These are phyloP conservation scores for Xylaria grammica DNA, from an alignment of 495 filamentous ascomycete species.

Conservation along the genomic window DNA sequence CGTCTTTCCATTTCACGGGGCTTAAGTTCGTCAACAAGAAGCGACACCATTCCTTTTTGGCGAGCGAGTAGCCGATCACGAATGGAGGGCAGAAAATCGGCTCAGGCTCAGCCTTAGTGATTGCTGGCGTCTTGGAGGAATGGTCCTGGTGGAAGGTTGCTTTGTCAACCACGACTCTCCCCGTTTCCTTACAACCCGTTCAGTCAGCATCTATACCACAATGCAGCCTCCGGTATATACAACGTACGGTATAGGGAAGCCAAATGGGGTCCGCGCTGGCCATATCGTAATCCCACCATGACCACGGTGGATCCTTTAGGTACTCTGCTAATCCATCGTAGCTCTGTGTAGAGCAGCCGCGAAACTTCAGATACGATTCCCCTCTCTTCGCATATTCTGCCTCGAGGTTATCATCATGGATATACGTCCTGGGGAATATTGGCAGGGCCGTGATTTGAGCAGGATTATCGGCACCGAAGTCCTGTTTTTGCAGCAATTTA, in stretches of 20 bases:
- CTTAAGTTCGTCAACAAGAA: constrained; percentile 74
- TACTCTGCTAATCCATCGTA: constrained; percentile 37
- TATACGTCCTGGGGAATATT: constrained; percentile 5
- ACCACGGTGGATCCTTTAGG: constrained; percentile 34
- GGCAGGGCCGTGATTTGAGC: neutral
- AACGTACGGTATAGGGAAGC: constrained; percentile 27
- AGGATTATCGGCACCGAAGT: constrained; percentile 12
- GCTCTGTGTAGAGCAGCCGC: constrained; percentile 28
- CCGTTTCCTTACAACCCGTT: constrained; percentile 19
- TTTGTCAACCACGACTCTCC: constrained; percentile 41
- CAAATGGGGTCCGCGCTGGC: constrained; percentile 28
- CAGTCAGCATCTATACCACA: constrained; percentile 17
- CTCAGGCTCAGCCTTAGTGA: constrained; percentile 28
- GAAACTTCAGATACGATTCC: neutral
- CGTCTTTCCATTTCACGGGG: constrained; percentile 77
- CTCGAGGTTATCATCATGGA: neutral
- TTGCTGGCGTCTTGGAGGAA: constrained; percentile 22
- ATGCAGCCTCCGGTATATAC: neutral
- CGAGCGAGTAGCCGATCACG: constrained; percentile 79
- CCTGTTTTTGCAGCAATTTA: neutral
- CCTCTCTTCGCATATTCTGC: neutral
- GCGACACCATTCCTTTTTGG: constrained; percentile 81
- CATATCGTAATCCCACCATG: constrained; percentile 34
- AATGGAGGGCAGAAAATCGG: constrained; percentile 50
- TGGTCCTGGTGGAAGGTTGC: constrained; percentile 46